Evolutionary conservation across 768 basidiomycete species (phyloP).

Genomic region (Gymnopilus dilepis): DNA sequence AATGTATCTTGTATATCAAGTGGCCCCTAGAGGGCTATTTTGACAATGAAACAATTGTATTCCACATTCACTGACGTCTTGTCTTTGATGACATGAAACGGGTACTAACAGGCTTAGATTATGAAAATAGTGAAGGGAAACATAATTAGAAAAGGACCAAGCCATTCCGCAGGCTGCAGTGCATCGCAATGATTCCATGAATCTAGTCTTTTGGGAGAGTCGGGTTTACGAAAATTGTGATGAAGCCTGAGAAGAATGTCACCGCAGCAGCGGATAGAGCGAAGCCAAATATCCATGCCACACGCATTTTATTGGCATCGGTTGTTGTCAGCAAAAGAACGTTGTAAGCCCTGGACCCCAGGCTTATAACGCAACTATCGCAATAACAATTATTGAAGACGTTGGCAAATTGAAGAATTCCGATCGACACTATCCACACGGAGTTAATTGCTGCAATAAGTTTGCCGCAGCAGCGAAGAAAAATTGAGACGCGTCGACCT

Average conservation of each 20-base stretch:
- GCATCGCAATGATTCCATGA: too few relatives aligned
- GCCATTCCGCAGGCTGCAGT: too few relatives aligned
- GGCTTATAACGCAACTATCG: background rate
- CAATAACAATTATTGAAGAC: background rate
- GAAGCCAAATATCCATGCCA: conserved; percentile 44
- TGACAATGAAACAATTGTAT: too few relatives aligned
- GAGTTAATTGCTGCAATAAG: conserved; percentile 36
- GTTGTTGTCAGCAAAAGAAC: conserved; percentile 18
- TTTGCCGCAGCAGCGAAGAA: conserved; percentile 36
- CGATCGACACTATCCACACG: conserved; percentile 32
- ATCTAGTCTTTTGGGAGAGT: background rate
- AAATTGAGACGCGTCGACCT: conserved; percentile 28
- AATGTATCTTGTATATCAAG: too few relatives aligned
- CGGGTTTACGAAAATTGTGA: background rate
- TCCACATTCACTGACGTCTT: too few relatives aligned
- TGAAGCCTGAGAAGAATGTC: background rate
- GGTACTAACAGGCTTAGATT: too few relatives aligned
- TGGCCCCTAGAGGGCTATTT: too few relatives aligned
- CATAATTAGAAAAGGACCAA: too few relatives aligned
- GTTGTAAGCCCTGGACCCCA: background rate
- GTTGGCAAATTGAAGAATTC: background rate
- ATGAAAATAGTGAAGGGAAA: too few relatives aligned
- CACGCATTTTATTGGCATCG: conserved; percentile 32
- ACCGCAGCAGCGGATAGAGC: conserved; percentile 19
- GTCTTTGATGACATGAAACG: too few relatives aligned